Conservation (phyloP, 805 yeast genomes). For the Teunomyces barrocoloradensis region DNA sequence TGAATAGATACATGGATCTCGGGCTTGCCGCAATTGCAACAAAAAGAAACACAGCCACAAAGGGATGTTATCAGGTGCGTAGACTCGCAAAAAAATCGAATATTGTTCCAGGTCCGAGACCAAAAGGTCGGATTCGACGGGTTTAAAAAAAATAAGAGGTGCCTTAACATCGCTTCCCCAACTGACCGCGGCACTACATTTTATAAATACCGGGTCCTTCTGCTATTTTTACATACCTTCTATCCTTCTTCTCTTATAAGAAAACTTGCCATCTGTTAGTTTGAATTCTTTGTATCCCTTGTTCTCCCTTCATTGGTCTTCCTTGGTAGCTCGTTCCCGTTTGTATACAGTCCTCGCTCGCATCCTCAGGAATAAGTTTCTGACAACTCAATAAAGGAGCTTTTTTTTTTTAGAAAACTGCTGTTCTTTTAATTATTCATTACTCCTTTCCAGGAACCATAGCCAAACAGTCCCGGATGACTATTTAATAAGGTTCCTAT, state of each 20-base stretch:
- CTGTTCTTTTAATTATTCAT: not conserved
- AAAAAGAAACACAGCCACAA: not conserved
- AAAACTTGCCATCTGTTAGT: not conserved
- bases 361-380: not conserved
- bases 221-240: too few species aligned
- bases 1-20: not conserved
- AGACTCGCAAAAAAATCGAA: not conserved
- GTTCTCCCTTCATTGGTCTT: not conserved
- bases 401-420: not conserved
- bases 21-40: not conserved
- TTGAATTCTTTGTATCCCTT: not conserved
- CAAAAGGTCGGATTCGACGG: slow-evolving; percentile 1
- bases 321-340: not conserved
- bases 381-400: not conserved
- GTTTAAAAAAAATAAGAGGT: not conserved
- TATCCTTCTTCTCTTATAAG: too few species aligned
- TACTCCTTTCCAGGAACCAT: not conserved
- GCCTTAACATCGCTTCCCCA: not conserved
- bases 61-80: not conserved
- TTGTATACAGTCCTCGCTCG: not conserved
- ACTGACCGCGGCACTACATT: not conserved
- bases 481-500: not conserved
- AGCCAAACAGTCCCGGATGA: not conserved
- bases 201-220: not conserved
- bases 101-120: not conserved